These are phyloP conservation scores for Rhodocollybia butyracea DNA, from an alignment of 768 basidiomycete genomes.

Conservation along the genomic window DNA sequence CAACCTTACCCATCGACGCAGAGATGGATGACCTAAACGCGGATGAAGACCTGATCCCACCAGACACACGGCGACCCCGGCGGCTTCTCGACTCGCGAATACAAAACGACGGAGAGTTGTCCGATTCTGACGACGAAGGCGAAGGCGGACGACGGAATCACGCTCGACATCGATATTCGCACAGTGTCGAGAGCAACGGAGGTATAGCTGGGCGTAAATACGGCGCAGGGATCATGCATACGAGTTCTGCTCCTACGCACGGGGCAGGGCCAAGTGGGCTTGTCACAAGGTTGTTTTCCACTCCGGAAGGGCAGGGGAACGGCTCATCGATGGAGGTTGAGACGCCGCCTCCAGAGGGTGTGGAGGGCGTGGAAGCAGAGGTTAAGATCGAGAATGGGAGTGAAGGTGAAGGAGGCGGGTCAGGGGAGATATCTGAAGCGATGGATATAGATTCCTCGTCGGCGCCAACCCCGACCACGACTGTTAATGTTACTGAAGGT, in stretches of 20 bases:
- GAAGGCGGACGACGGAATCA: constrained; percentile 80
- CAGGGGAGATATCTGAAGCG: neutral
- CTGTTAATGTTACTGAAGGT: no score
- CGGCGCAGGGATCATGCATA: constrained; percentile 68
- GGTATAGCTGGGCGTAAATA: constrained; percentile 44
- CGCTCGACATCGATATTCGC: constrained; percentile 51
- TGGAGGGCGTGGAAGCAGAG: neutral
- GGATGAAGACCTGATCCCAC: constrained; percentile 79
- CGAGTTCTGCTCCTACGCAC: constrained; percentile 56
- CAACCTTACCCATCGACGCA: constrained; percentile 79
- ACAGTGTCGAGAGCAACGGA: constrained; percentile 31
- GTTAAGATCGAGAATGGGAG: constrained; percentile 5
- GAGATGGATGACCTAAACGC: constrained; percentile 75
- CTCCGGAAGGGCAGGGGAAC: constrained; percentile 10
- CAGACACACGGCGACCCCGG: constrained; percentile 73
- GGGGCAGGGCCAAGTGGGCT: constrained; percentile 77
- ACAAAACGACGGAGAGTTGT: constrained; percentile 85
- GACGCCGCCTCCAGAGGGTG: neutral
- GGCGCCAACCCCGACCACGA: neutral
- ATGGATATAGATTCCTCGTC: constrained; percentile 5
- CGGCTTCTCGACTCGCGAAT: constrained; percentile 76
- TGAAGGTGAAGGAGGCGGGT: neutral
- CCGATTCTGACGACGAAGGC: constrained; percentile 98
- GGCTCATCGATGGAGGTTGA: constrained; percentile 3
- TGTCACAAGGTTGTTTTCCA: constrained; percentile 45